phyloP scores from a whole-genome alignment of 441 rosid genomes.

The Aleurites moluccanus region DNA sequence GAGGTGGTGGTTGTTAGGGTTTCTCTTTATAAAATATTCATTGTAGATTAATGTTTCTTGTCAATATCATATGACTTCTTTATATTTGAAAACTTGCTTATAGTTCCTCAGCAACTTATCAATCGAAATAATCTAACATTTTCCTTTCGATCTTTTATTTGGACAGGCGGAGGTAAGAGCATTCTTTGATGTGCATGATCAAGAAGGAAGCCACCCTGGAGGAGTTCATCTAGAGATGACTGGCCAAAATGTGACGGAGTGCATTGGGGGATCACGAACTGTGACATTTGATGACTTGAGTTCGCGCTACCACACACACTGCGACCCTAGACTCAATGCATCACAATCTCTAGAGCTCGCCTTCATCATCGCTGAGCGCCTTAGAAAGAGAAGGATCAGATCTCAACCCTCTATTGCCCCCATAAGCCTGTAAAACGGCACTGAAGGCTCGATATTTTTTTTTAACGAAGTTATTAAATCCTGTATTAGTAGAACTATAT shows the following conservation, averaged over 20 bases:
- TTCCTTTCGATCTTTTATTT: background rate
- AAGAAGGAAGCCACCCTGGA: conserved; percentile 94
- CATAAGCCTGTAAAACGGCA: conserved; percentile 28
- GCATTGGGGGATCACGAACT: conserved; percentile 87
- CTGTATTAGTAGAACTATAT: background rate
- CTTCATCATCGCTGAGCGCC: conserved; percentile 92
- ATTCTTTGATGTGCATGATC: conserved; percentile 94
- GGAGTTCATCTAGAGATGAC: conserved; percentile 97
- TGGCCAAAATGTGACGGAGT: conserved; percentile 92
- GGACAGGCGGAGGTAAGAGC: conserved; percentile 91
- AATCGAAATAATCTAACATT: background rate
- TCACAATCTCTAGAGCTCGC: conserved; percentile 93
- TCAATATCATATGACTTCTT: background rate
- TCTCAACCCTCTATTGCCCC: conserved; percentile 35
- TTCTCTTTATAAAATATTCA: background rate
- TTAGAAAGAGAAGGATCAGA: conserved; percentile 78
- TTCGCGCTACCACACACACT: conserved; percentile 91
- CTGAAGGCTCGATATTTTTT: background rate
- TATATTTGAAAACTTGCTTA: too few species aligned
- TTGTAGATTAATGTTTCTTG: background rate
- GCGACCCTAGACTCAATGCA: conserved; percentile 91
- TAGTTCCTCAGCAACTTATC: background rate
- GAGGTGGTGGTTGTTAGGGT: background rate
- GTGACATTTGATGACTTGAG: conserved; percentile 93
- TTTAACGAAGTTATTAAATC: background rate